phyloP scores from a whole-genome alignment of 495 filamentous ascomycete genomes.

The Tuber melanosporum region DNA sequence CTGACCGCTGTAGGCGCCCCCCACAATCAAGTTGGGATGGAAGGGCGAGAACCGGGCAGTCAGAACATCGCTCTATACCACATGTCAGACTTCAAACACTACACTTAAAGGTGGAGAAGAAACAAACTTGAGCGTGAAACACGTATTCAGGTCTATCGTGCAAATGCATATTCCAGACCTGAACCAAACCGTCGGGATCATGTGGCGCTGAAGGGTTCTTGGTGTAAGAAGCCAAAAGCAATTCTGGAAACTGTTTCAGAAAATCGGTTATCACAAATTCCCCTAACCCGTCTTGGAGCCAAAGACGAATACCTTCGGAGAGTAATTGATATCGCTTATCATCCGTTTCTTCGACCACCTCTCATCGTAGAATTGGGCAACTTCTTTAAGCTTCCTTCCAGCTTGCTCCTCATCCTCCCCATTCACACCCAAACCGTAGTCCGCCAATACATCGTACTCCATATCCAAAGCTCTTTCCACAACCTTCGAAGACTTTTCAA shows the following conservation, averaged over 20 bases:
- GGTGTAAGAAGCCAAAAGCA: conserved; percentile 88
- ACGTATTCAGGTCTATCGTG: conserved; percentile 91
- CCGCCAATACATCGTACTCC: conserved; percentile 87
- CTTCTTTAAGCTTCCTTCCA: conserved; percentile 70
- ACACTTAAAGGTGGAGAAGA: background rate
- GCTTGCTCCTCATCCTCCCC: conserved; percentile 74
- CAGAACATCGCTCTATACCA: conserved; percentile 68
- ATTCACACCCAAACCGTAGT: conserved; percentile 78
- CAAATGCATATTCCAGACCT: conserved; percentile 94
- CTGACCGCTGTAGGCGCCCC: conserved; percentile 91
- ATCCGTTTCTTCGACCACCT: conserved; percentile 95
- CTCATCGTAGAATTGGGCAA: conserved; percentile 89
- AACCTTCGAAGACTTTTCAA: conserved; percentile 92
- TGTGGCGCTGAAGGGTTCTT: conserved; percentile 93
- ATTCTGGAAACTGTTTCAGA: conserved; percentile 65
- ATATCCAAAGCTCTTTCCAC: conserved; percentile 87
- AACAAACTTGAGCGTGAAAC: conserved; percentile 69
- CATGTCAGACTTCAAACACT: conserved; percentile 21
- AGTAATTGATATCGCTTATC: conserved; percentile 88
- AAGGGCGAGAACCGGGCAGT: conserved; percentile 95
- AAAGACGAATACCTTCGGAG: conserved; percentile 60
- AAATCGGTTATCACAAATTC: conserved; percentile 14
- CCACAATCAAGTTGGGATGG: conserved; percentile 90
- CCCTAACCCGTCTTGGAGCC: background rate
- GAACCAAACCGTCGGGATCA: conserved; percentile 87